These are phyloP conservation scores for Pascua guehoae DNA, from an alignment of 1,284 basidiomycete species.

Conservation along the genomic window DNA sequence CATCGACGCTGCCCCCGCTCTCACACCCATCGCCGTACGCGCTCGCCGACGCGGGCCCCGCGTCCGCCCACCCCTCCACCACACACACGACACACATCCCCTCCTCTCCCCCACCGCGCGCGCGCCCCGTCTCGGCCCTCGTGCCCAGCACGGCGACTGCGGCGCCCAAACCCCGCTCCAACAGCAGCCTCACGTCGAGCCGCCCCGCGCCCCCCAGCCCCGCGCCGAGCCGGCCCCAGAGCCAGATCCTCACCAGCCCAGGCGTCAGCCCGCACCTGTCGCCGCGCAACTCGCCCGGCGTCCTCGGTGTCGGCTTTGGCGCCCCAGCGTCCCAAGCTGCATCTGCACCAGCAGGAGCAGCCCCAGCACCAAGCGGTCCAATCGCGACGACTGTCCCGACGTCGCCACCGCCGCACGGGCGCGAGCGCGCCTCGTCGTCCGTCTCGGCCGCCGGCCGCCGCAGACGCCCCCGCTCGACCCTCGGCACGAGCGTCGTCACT, in stretches of 20 bases:
- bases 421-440: not conserved
- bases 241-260: constrained; percentile 20
- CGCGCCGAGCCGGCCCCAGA: constrained; percentile 30
- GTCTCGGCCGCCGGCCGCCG: not conserved
- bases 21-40: no score
- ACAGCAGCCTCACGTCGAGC: constrained; percentile 24
- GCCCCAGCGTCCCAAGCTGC: not conserved
- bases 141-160: not conserved
- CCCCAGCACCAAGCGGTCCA: not conserved
- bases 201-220: constrained; percentile 43
- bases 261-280: constrained; percentile 6
- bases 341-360: not conserved
- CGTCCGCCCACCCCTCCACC: no score
- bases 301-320: not conserved
- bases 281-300: constrained; percentile 1
- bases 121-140: constrained; percentile 1
- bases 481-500: constrained; percentile 5
- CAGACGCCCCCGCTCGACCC: constrained; percentile 8
- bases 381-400: not conserved
- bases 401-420: not conserved
- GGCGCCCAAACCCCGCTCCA: constrained; percentile 23
- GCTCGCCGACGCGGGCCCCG: no score
- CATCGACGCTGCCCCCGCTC: no score
- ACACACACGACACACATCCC: no score
- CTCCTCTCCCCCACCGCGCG: not conserved